Percentiles rank a stretch among this genome's conserved stretches.
Evolutionary conservation across 2,329 filamentous ascomycete genomes (phyloP).

Genomic region (Colletotrichum tofieldiae): DNA sequence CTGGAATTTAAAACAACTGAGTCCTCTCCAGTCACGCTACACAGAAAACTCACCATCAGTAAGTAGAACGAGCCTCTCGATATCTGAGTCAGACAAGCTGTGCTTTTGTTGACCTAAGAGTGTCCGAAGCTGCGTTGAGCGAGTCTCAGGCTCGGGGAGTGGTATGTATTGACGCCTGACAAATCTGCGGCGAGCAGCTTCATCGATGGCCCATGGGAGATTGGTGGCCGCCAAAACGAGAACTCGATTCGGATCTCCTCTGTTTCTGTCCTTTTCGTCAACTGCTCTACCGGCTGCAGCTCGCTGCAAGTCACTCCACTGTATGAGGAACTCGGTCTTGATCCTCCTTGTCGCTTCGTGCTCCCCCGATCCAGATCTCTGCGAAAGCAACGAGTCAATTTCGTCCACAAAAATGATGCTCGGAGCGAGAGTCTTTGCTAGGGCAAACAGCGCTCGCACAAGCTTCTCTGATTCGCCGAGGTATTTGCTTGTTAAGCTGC

Average conservation of each 20-base stretch:
- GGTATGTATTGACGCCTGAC: slow-evolving; percentile 97
- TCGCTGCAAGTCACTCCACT: slow-evolving; percentile 94
- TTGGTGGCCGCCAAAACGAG: slow-evolving; percentile 97
- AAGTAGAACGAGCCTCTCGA: slow-evolving; percentile 80
- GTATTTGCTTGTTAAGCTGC: slow-evolving; percentile 95
- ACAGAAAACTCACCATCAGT: slow-evolving; percentile 80
- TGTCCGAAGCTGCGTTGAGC: slow-evolving; percentile 83
- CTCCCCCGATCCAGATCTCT: slow-evolving; percentile 86
- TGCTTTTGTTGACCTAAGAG: slow-evolving; percentile 92
- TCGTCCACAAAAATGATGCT: slow-evolving; percentile 99
- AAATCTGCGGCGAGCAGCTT: slow-evolving; percentile 91
- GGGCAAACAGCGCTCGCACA: slow-evolving; percentile 88
- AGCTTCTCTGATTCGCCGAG: slow-evolving; percentile 97
- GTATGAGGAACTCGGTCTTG: slow-evolving; percentile 98
- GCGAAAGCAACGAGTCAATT: slow-evolving; percentile 93
- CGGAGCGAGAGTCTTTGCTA: slow-evolving; percentile 91
- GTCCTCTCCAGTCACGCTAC: neutral
- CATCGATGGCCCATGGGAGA: slow-evolving; percentile 97
- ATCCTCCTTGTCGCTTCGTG: slow-evolving; percentile 94
- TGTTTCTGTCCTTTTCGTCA: slow-evolving; percentile 75
- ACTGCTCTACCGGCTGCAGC: slow-evolving; percentile 90
- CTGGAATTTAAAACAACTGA: neutral
- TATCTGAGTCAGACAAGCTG: slow-evolving; percentile 78
- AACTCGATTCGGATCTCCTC: slow-evolving; percentile 88
- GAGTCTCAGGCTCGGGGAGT: slow-evolving; percentile 86